A percentile compares a stretch with the other conserved stretches of the same genome.
Evolutionary conservation across 2,329 filamentous ascomycete genomes (phyloP).

Genomic region (Talaromyces sp.): DNA sequence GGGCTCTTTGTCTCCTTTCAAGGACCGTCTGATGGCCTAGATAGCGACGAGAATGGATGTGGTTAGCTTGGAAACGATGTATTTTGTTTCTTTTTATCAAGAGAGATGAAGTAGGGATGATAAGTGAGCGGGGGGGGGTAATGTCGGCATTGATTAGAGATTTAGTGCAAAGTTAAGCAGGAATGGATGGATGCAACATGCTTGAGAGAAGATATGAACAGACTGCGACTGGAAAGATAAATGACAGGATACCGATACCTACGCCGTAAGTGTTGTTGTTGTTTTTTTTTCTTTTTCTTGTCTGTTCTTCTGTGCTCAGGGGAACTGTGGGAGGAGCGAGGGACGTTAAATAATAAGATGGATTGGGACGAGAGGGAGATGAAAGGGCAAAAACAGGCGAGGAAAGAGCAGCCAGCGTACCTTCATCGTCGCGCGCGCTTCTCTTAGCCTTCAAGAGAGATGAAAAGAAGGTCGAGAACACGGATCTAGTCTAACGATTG

Average conservation of each 20-base stretch:
- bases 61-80: neutral
- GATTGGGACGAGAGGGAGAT: neutral
- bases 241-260: neutral
- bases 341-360: slow-evolving; percentile 4
- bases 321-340: slow-evolving; percentile 8
- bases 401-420: slow-evolving; percentile 9
- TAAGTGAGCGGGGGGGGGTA: neutral
- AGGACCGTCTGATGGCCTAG: slow-evolving; percentile 77
- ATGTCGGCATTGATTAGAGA: neutral
- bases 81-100: neutral
- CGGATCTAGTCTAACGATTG: neutral
- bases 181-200: neutral
- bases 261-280: neutral
- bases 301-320: neutral
- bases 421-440: slow-evolving; percentile 8
- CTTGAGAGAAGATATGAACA: neutral
- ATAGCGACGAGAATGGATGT: slow-evolving; percentile 9
- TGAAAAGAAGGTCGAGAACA: neutral
- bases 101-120: neutral
- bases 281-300: too few species aligned
- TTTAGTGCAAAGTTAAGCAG: slow-evolving; percentile 2
- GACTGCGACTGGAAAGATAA: neutral
- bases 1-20: slow-evolving; percentile 78
- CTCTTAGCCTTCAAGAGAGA: neutral
- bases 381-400: slow-evolving; percentile 1